A percentile compares a stretch with the other conserved stretches of the same genome.
phyloP scores from a whole-genome alignment of 805 yeast genomes.

The Cyberlindnera euphorbiae region DNA sequence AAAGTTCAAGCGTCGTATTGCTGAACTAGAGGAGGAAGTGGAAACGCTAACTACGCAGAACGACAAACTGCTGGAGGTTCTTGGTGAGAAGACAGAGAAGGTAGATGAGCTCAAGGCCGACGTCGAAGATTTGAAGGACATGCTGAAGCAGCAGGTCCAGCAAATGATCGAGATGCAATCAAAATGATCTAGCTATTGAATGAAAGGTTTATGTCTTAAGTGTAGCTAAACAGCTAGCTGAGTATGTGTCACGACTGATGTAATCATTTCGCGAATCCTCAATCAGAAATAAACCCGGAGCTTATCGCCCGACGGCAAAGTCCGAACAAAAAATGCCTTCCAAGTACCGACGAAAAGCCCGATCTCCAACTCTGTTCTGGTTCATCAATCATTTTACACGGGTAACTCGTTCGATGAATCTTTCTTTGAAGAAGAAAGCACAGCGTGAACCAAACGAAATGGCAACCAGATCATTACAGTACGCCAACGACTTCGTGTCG shows the following conservation, averaged over 20 bases:
- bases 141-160: constrained; percentile 79
- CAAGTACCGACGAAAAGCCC: too few relatives aligned
- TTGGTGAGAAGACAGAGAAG: constrained; percentile 85
- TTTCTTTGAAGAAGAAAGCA: constrained; percentile 3
- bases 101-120: constrained; percentile 86
- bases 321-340: too few relatives aligned
- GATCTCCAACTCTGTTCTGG: too few relatives aligned
- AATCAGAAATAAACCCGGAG: too few relatives aligned
- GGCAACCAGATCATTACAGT: constrained; percentile 19
- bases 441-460: background rate
- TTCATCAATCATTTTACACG: too few relatives aligned
- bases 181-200: constrained; percentile 1
- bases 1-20: constrained; percentile 31
- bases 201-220: background rate
- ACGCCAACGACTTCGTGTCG: constrained; percentile 53
- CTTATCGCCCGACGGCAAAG: too few relatives aligned
- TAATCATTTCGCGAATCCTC: too few relatives aligned
- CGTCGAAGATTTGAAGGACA: constrained; percentile 80
- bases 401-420: constrained; percentile 2
- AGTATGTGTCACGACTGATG: too few relatives aligned
- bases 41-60: constrained; percentile 29
- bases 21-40: constrained; percentile 34
- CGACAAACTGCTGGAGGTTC: constrained; percentile 56
- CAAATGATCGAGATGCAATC: constrained; percentile 69
- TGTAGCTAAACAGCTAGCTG: background rate